Percentiles rank a stretch among this genome's conserved stretches.
phyloP scores from a whole-genome alignment of 768 basidiomycete genomes.

The Tulasnella calospora region DNA sequence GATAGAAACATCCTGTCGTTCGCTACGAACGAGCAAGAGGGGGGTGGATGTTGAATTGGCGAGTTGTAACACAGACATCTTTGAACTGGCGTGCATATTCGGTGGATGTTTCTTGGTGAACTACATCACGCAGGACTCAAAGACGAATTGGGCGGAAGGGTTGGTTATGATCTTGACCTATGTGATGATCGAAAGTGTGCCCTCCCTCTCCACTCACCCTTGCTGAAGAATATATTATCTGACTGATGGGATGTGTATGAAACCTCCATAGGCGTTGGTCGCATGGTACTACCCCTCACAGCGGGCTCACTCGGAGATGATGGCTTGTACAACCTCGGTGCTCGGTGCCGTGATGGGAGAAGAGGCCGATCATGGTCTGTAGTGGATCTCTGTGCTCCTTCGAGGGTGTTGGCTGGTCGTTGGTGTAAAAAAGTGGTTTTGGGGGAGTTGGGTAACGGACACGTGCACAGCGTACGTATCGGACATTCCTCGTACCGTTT shows the following conservation, averaged over 20 bases:
- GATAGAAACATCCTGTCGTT: background rate
- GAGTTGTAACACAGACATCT: conserved; percentile 12
- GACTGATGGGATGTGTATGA: background rate
- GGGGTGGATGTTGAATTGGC: background rate
- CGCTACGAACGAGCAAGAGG: background rate
- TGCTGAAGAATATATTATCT: background rate
- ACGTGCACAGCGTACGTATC: background rate
- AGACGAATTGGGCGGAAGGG: conserved; percentile 77
- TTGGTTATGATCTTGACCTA: conserved; percentile 63
- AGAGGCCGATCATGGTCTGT: background rate
- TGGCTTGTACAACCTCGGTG: conserved; percentile 4
- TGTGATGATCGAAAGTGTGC: conserved; percentile 51
- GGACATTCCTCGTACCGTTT: background rate
- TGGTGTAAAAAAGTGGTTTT: background rate
- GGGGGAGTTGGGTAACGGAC: background rate
- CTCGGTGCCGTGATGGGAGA: background rate
- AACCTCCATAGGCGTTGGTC: background rate
- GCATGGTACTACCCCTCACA: conserved; percentile 17
- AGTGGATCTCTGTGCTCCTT: background rate
- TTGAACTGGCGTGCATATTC: conserved; percentile 46
- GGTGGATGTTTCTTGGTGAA: conserved; percentile 72
- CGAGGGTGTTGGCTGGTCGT: background rate
- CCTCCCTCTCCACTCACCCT: background rate
- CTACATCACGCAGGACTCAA: conserved; percentile 70
- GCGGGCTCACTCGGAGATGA: conserved; percentile 3